Base-by-base conservation (phyloP, 2,329 filamentous ascomycete species). In the Aureobasidium leucospermi region DNA sequence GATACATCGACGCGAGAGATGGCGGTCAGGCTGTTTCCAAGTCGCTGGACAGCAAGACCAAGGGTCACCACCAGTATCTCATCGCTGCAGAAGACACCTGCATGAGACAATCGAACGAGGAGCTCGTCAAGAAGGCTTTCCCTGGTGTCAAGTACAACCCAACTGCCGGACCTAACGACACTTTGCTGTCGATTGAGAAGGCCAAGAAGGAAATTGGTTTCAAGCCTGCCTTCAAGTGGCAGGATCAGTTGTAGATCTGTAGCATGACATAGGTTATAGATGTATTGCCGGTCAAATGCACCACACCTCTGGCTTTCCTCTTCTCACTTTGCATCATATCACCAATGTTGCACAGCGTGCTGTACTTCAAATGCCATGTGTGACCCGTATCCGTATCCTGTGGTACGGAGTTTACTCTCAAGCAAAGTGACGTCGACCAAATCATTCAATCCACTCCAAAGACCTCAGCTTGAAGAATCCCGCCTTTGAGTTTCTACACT, bases 151-250 rank as follows among this genome's bases (percentile, higher is more conserved):
- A 66, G 53, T 66, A 65, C 58, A 63, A 59, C 13, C 39, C 52
- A 29, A 66, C 64, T 2, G 23, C 53, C 1, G 63, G 62, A 0
- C 51, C 56, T 29, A 66, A 66, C 16, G 64, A 66, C 15, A 61
- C 62, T 2, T 31, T 66, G 51, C 60, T 66, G 2, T 65, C 63
- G 3, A 66, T 65, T 10, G 64, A 66, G 38, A 66, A 66, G 60
- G 64, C 64, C 13, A 65, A 64, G 63, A 66, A 64, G 57, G 64
- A 66, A 49, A 45, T 66, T 15, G 64, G 63, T 0, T 66, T 63
- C 57, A 59, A 63, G 60, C 64, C 64, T 6, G 48, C 36, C 36
- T 65, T 55, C 57, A 66, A 65, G 60, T 66, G 64, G 64, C 62
- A 66, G 60, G 64, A 66, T 59, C 64, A 65, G 61, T 19, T 47